Evolutionary conservation across 2,329 filamentous ascomycete species (phyloP).

Genomic region (Thelonectria discophora): DNA sequence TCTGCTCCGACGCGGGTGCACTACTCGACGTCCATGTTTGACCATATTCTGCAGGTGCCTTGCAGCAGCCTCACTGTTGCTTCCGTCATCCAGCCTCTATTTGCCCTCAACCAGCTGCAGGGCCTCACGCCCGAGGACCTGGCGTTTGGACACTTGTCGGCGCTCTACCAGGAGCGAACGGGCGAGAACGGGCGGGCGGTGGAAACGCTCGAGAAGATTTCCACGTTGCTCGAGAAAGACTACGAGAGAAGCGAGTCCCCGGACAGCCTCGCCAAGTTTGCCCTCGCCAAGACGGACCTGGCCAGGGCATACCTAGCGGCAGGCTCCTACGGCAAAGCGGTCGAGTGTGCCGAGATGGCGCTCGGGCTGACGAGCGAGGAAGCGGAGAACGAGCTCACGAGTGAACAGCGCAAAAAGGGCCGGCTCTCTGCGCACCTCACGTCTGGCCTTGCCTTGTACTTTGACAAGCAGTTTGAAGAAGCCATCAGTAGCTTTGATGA

Average conservation of each 20-base stretch:
- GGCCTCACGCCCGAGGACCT: slow-evolving; percentile 76
- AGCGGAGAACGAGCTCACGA: slow-evolving; percentile 70
- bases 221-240: slow-evolving; percentile 75
- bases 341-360: slow-evolving; percentile 82
- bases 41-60: slow-evolving; percentile 73
- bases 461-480: slow-evolving; percentile 68
- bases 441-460: slow-evolving; percentile 83
- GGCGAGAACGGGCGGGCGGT: slow-evolving; percentile 73
- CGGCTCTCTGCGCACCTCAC: slow-evolving; percentile 88
- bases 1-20: slow-evolving; percentile 78
- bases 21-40: slow-evolving; percentile 84
- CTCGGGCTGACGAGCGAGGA: slow-evolving; percentile 81
- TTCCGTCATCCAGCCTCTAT: slow-evolving; percentile 84
- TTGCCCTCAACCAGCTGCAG: slow-evolving; percentile 84
- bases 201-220: slow-evolving; percentile 70
- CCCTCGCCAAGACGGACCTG: slow-evolving; percentile 85
- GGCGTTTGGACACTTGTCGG: slow-evolving; percentile 78
- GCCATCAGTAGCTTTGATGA: slow-evolving; percentile 83
- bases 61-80: slow-evolving; percentile 57
- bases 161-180: slow-evolving; percentile 83
- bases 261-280: slow-evolving; percentile 77
- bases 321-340: slow-evolving; percentile 71
- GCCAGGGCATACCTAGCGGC: slow-evolving; percentile 82
- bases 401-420: slow-evolving; percentile 72
- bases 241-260: slow-evolving; percentile 86